Base-by-base conservation (phyloP, 805 yeast species). In the Groenewaldozyma tartarivorans region DNA sequence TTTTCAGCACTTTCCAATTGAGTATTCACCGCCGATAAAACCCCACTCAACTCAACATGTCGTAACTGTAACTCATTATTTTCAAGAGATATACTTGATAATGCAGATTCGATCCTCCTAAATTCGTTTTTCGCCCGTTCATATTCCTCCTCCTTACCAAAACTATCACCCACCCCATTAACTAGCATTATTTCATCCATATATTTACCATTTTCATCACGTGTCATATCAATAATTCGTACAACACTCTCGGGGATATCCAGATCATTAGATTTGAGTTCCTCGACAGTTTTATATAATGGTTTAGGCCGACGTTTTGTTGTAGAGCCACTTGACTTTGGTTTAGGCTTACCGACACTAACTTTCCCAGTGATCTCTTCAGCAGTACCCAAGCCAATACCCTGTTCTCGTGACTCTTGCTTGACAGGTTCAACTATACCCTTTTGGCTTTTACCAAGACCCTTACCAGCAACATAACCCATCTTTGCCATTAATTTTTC, bases 381-480 rank as follows among this genome's bases (percentile, higher is more conserved):
- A 30, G 70, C 56, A 20, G 74, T 88, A 38, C 95, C 95, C 21
- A 87, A 69, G 2, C 96, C 96, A 16, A 75, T 61, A 1, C 85
- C 79, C 33, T 71, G 72, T 0, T 83, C 81, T 31, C 92, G 63
- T 22, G 73, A 56, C 40, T 72, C 71, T 2, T 83, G 80, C 46
- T 83, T 80, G 4, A 90, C 77, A 0, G 97, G 96, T n/a, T 70
- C 74, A 0, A 71, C 69, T 1, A 86, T 85, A 34, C 98, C 98
- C 38, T 71, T 71, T 1, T 77, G 75, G 19, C 68, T 57, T 4
- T 64, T 64, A 2, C 98, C 98, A n/a, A 90, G 68, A 0, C 96
- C 97, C 52, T 72, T 67, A 0, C 98, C 97, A 32, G 72, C 73
- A 5, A 71, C 69, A 60, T 84, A 88, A 0, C 98, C 98, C 97